These are phyloP conservation scores for Taphrina confusa DNA, from an alignment of 1,139 yeast genomes.

Conservation along the genomic window DNA sequence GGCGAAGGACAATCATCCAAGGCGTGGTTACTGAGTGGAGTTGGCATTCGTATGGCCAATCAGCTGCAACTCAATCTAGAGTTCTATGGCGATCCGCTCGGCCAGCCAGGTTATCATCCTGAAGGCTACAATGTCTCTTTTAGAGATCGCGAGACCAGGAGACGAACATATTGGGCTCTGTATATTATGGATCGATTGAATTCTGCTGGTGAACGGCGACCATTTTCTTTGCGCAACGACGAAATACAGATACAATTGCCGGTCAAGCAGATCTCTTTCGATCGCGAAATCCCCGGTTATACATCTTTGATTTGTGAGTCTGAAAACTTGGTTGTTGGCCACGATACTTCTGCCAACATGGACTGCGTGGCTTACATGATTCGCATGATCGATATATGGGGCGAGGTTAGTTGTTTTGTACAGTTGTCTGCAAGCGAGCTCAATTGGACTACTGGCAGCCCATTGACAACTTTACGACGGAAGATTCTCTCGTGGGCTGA, in stretches of 20 bases:
- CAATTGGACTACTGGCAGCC: constrained; percentile 9
- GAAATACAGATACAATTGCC: constrained; percentile 46
- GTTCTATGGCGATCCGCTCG: constrained; percentile 41
- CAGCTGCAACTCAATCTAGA: constrained; percentile 46
- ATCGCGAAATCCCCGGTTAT: constrained; percentile 44
- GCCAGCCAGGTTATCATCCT: constrained; percentile 29
- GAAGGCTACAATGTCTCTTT: constrained; percentile 38
- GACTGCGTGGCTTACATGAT: constrained; percentile 23
- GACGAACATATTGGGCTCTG: constrained; percentile 49
- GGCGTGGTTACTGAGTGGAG: constrained; percentile 47
- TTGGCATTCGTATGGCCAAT: constrained; percentile 48
- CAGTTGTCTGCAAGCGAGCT: constrained; percentile 22
- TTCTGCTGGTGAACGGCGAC: constrained; percentile 47
- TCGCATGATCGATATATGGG: constrained; percentile 33
- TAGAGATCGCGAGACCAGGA: constrained; percentile 47
- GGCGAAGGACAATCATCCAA: constrained; percentile 46
- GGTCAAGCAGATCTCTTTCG: constrained; percentile 44
- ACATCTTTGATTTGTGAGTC: constrained; percentile 43
- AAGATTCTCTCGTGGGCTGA: constrained; percentile 18
- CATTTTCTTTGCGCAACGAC: constrained; percentile 42
- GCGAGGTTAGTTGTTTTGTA: constrained; percentile 33
- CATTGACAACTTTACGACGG: background rate
- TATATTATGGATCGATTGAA: constrained; percentile 47
- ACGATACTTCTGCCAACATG: constrained; percentile 14
- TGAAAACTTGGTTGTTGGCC: background rate